Evolutionary conservation across 257 asterid genomes (phyloP).

Genomic region (Scutellaria galericulata): DNA sequence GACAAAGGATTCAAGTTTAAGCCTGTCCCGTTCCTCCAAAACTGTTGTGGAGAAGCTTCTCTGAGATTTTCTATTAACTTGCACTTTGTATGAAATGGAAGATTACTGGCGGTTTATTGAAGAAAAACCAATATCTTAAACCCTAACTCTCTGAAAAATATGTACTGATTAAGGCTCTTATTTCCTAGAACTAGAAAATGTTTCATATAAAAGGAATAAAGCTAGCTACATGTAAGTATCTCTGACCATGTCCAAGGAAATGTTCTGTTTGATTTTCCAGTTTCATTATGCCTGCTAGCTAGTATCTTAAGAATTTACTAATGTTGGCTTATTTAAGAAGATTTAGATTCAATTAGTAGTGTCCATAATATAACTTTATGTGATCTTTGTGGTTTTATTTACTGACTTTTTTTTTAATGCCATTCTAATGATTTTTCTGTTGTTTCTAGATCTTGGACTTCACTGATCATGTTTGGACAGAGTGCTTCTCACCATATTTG

Average conservation of each 20-base stretch:
- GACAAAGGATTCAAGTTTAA: neutral
- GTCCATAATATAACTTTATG: slow-evolving; percentile 5
- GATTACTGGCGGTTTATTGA: neutral
- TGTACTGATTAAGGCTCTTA: neutral
- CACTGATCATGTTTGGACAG: slow-evolving; percentile 98
- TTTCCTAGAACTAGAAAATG: slow-evolving; percentile 1
- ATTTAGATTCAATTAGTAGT: neutral
- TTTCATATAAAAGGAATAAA: neutral
- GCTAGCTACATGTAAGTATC: neutral
- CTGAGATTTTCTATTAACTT: neutral
- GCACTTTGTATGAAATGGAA: neutral
- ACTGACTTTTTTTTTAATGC: slow-evolving; percentile 7
- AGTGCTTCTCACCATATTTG: slow-evolving; percentile 80
- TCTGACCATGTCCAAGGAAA: neutral
- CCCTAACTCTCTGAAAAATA: neutral
- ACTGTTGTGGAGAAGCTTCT: neutral
- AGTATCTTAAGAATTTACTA: neutral
- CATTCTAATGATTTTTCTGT: slow-evolving; percentile 29
- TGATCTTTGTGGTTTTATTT: neutral
- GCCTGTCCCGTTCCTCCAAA: neutral
- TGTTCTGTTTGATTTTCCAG: neutral
- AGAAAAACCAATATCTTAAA: neutral
- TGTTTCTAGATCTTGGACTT: slow-evolving; percentile 73
- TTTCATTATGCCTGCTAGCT: slow-evolving; percentile 10
- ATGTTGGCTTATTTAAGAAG: neutral